phyloP scores from a whole-genome alignment of 345 rosid genomes.

The Sisymbrium altissimum region DNA sequence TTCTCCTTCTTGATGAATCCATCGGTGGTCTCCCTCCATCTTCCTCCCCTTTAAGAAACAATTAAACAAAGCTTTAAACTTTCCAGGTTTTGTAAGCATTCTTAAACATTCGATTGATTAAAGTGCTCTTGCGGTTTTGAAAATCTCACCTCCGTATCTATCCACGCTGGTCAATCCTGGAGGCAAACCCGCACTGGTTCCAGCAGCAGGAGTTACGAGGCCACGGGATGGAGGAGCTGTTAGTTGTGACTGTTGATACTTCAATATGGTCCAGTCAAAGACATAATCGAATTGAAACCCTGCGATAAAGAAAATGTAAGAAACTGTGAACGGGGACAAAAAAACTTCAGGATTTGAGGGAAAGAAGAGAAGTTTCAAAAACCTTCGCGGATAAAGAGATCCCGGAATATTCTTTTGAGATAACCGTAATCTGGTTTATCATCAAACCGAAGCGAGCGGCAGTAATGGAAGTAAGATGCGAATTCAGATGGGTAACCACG shows the following conservation, averaged over 20 bases:
- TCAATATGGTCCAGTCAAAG: conserved; percentile 97
- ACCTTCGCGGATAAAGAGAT: conserved; percentile 97
- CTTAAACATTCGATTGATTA: not conserved
- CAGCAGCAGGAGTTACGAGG: conserved; percentile 43
- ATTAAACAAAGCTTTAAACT: not conserved
- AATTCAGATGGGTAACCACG: conserved; percentile 97
- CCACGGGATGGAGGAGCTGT: conserved; percentile 75
- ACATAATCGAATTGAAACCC: conserved; percentile 97
- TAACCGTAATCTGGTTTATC: conserved; percentile 96
- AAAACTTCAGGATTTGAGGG: not conserved
- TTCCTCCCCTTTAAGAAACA: conserved; percentile 52
- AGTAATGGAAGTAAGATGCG: conserved; percentile 94
- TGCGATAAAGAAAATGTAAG: conserved; percentile 29
- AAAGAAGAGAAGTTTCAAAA: not conserved
- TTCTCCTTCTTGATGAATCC: conserved; percentile 70
- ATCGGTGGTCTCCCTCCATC: conserved; percentile 50
- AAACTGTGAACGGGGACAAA: not conserved
- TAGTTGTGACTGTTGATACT: conserved; percentile 93
- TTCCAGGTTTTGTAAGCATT: not conserved
- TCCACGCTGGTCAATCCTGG: conserved; percentile 50
- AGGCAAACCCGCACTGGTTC: conserved; percentile 73
- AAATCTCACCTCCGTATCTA: conserved; percentile 57
- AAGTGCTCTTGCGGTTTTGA: not conserved
- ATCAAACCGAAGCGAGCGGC: conserved; percentile 88
- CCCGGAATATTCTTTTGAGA: conserved; percentile 88